Base-by-base conservation (phyloP, 768 basidiomycete genomes). In the Trametes meyenii region DNA sequence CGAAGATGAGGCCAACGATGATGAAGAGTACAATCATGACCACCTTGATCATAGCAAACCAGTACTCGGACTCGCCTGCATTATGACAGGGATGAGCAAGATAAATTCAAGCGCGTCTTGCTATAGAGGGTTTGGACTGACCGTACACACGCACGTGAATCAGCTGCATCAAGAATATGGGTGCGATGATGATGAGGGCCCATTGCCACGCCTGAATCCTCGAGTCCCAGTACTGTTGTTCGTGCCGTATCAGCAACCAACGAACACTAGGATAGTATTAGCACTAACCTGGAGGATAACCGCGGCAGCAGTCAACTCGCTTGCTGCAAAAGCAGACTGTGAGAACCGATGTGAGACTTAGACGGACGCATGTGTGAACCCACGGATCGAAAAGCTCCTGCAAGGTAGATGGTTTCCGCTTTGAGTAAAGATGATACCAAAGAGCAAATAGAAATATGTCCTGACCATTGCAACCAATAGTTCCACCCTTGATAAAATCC, bases 21-120 rank as follows among this genome's bases (percentile, higher is more conserved):
- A 88, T 82, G 75, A 88, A 87, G 12, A 87, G 65, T 52, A 86
- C 64, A 45, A 88, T 83, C 75, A 86, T 80, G 46, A 83, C 50
- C 23, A 89, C 83, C 72, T 89, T 88, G 67, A 89, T 79, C 66
- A 83, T 77, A 8, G 86, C 83, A 54, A 83, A 78, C 85, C 85
- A 87, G 72, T 84, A 85, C 65, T 83, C 84, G 0, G 82, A 81
- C 76, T 87, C 85, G 46, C 83, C 84, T 56, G 48, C 38, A 49
- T 61, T 46, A 62, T 24, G 23, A 16, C 38, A 39, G n/a, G 43
- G 19, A 26, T 44, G 44, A 52, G 50, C 36, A 4, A 14, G 44
- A 42, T 49, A 3, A 10, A 23, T 16, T 5, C 12, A 12, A 35
- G 23, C n/a, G 21, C 3, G 24, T 21, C 14, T 19, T 26, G 16